Evolutionary conservation across 306 rosid genomes (phyloP), one percentile per base, ranked within the genome.

Genomic region (Cicer pinnatifidum): DNA sequence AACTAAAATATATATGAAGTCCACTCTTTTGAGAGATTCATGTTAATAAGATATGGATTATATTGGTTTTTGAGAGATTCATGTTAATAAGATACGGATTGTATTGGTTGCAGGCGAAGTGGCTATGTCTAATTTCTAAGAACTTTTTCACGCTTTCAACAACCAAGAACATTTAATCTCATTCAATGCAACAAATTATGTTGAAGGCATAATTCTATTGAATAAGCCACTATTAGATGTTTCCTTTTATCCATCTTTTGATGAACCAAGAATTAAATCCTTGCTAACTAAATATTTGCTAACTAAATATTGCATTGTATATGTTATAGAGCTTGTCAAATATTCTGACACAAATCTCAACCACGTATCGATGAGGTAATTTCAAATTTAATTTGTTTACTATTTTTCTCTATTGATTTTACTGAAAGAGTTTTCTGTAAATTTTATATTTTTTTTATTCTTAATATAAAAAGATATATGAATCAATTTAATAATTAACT

Each of bases 201-300:
- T 92, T 5, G 92, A 92, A 83, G 98, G 97, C 0, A 20, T 67
- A n/a, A 81, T 92, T 78, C 67, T 86, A 11, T 50, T 90, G 62
- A 68, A 80, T 16, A 79, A 87, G 7, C 76, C 67, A 8, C 80
- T 88, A 33, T 9, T 70, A 1, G 91, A 85, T 13, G 74, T 90
- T 66, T 93, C 98, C 12, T 90, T 89, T 68, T 89, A 66, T 71
- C 89, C 89, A 11, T 1, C 8, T 4, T 0, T 54, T 10, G 87
- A 89, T 63, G 89, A 84, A 1, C 71, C 83, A 11, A 78, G 87
- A 70, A 78, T 93, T 7, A 13, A 73, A 6, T 63, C 90, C n/a
- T 75, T 93, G 0, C 76, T 89, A 6, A 60, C 74, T n/a, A n/a
- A n/a, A n/a, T n/a, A n/a, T n/a, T n/a, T n/a, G n/a, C n/a, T n/a